phyloP scores from a whole-genome alignment of 768 basidiomycete species.

The Collybia sordida region DNA sequence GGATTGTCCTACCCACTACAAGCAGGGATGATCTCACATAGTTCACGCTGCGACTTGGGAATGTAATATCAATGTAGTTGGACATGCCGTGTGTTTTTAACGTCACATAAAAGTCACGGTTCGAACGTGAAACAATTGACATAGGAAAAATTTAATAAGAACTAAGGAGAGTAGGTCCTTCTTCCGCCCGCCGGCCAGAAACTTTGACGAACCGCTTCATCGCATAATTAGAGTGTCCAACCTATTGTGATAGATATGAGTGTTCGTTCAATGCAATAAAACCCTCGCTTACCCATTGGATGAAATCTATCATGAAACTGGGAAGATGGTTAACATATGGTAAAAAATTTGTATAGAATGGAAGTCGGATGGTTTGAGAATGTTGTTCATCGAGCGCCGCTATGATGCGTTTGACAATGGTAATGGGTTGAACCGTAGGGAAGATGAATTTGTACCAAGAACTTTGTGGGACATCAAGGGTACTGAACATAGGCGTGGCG shows the following conservation, averaged over 20 bases:
- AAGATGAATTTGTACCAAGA: slow-evolving; percentile 68
- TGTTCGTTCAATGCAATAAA: slow-evolving; percentile 2
- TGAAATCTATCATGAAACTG: slow-evolving; percentile 71
- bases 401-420: slow-evolving; percentile 81
- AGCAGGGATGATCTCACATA: no score
- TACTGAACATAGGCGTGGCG: slow-evolving; percentile 76
- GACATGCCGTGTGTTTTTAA: no score
- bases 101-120: no score
- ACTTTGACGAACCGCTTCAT: slow-evolving; percentile 72
- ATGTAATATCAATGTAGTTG: no score
- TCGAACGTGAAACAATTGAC: no score
- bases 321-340: slow-evolving; percentile 60
- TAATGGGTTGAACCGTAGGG: slow-evolving; percentile 71
- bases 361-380: slow-evolving; percentile 66
- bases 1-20: no score
- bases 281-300: slow-evolving; percentile 61
- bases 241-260: slow-evolving; percentile 32
- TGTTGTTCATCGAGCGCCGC: slow-evolving; percentile 79
- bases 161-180: slow-evolving; percentile 29
- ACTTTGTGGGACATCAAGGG: slow-evolving; percentile 46
- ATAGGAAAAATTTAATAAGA: neutral
- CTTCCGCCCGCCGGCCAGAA: slow-evolving; percentile 58
- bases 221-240: slow-evolving; percentile 65
- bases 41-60: no score
- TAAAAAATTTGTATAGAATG: slow-evolving; percentile 67